Evolutionary conservation across 176 grass and related monocot species (phyloP), one percentile per base, ranked within the genome.

Genomic region (Juncus inflexus): DNA sequence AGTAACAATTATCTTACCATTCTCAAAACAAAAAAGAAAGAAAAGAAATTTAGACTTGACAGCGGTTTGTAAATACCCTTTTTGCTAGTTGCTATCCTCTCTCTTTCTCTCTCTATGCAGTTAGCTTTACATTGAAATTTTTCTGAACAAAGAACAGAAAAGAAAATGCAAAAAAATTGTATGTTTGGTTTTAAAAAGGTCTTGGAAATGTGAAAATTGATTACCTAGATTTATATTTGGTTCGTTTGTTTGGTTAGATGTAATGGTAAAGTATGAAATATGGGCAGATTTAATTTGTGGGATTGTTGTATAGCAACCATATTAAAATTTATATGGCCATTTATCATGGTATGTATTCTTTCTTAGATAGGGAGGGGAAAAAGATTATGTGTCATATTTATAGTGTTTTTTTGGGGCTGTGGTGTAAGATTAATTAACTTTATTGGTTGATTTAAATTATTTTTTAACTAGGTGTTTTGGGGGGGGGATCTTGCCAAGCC

Each of bases 41-140:
- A 11, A n/a, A 41, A 7, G 14, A 58, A 70, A 59, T 28, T 36
- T 71, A 71, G 68, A 58, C 54, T 59, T 71, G 54, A 71, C 55
- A 43, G 36, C 54, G 42, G 54, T 60, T 71, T 71, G 68, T 60
- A 71, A 71, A 71, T 71, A 71, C 39, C 68, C 35, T 71, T 70
- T 71, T 71, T 28, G 68, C 52, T 38, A 28, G 19, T 28, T 28
- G 19, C 54, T 5, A 28, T 71, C 54, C 43, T 9, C 6, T 47
- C 43, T 47, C 43, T 47, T n/a, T n/a, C 43, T 47, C 9, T 56
- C 68, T 39, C 9, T 56, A 50, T 39, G 52, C 14, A 58, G 53
- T 71, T 60, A 71, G 54, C 61, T 71, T 71, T 71, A 59, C 68
- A 71, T 71, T 71, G 68, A 47, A 47, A 47, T 6, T 47, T 47